Percentiles rank a stretch among this genome's conserved stretches.
Conservation (phyloP, 306 rosid species). For the Dicorynia guianensis region DNA sequence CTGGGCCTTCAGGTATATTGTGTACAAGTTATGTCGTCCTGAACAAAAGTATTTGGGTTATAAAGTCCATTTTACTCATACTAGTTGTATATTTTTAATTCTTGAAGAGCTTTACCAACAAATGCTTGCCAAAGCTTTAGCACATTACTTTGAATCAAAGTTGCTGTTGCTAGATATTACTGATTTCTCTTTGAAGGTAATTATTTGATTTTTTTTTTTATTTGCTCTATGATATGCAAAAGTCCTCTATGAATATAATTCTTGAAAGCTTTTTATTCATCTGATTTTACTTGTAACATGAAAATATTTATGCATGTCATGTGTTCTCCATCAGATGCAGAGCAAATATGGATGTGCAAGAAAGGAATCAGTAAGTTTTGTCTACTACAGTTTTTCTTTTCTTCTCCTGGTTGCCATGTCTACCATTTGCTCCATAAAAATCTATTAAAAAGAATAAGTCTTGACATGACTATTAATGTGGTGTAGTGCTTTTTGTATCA, state of each 20-base stretch:
- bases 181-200: conserved; percentile 85
- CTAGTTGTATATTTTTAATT: conserved; percentile 18
- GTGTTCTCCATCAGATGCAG: conserved; percentile 60
- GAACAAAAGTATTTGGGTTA: neutral
- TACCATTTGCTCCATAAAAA: neutral
- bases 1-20: conserved; percentile 83
- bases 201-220: conserved; percentile 17
- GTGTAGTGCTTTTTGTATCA: neutral
- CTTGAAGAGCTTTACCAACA: conserved; percentile 82
- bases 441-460: neutral
- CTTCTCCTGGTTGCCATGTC: neutral
- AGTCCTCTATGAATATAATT: conserved; percentile 81
- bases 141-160: conserved; percentile 77
- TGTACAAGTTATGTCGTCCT: neutral
- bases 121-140: conserved; percentile 88
- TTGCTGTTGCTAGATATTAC: conserved; percentile 75
- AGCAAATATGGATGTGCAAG: conserved; percentile 68
- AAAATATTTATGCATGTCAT: conserved; percentile 25
- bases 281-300: conserved; percentile 21
- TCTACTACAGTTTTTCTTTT: neutral
- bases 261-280: conserved; percentile 15
- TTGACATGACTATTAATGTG: conserved; percentile 14
- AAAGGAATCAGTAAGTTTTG: conserved; percentile 60
- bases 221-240: conserved; percentile 28
- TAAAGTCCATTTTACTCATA: conserved; percentile 27